Conservation (phyloP, 2,329 filamentous ascomycete genomes). For the Endoconidiophora laricicola region DNA sequence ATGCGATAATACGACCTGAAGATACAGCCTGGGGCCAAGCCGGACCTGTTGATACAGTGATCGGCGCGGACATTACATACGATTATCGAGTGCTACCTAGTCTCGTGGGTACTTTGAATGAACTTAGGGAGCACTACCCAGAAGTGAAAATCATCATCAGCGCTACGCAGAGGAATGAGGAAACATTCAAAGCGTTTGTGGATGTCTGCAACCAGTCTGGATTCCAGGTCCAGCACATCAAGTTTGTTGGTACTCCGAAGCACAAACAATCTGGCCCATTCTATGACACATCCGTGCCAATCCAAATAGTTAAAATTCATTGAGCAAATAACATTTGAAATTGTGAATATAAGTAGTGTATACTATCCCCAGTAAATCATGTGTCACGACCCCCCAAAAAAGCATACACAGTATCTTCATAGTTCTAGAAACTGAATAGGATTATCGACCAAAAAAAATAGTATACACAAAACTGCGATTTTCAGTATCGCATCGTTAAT, state of each 20-base stretch:
- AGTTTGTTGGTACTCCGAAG: conserved; percentile 24
- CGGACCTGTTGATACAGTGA: conserved; percentile 38
- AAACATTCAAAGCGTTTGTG: conserved; percentile 50
- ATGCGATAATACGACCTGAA: conserved; percentile 36
- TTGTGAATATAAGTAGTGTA: no score
- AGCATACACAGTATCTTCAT: no score
- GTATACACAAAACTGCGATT: no score
- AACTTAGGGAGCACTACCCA: conserved; percentile 42
- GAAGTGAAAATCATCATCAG: conserved; percentile 45
- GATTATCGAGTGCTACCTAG: conserved; percentile 46
- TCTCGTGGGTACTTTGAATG: conserved; percentile 46
- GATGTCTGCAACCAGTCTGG: conserved; percentile 35
- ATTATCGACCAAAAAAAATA: no score
- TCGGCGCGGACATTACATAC: conserved; percentile 69
- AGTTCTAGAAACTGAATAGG: no score
- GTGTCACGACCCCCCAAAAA: no score
- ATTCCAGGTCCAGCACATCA: conserved; percentile 27
- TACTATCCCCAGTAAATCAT: no score
- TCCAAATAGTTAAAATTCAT: conserved; percentile 28
- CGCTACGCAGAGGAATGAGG: conserved; percentile 52
- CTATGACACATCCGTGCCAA: conserved; percentile 41
- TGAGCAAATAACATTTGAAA: background rate
- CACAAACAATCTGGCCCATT: conserved; percentile 43
- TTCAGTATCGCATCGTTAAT: no score
- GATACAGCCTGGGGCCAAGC: conserved; percentile 14